Evolutionary conservation across 306 rosid species (phyloP).

Genomic region (Gynostemma pentaphyllum): DNA sequence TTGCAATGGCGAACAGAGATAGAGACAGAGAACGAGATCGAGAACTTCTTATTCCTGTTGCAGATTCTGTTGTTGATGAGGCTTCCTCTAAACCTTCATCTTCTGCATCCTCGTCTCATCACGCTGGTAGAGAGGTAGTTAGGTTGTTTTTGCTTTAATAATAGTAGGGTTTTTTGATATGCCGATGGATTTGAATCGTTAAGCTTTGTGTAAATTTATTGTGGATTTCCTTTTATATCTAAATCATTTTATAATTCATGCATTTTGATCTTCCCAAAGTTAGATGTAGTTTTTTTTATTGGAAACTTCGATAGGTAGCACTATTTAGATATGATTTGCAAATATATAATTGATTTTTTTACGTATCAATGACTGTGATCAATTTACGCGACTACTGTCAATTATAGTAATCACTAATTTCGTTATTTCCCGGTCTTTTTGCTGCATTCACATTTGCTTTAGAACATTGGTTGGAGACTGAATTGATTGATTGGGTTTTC

Average conservation of each 20-base stretch:
- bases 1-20: slow-evolving; percentile 52
- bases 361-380: too few species aligned
- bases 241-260: too few species aligned
- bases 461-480: background rate
- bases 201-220: background rate
- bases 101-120: slow-evolving; percentile 45
- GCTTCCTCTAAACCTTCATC: slow-evolving; percentile 44
- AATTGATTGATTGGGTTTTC: background rate
- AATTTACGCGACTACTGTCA: too few species aligned
- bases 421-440: too few species aligned
- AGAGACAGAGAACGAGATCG: slow-evolving; percentile 69
- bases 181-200: background rate
- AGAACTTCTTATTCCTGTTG: slow-evolving; percentile 81
- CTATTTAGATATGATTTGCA: too few species aligned
- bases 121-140: slow-evolving; percentile 63
- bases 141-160: background rate
- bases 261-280: too few species aligned
- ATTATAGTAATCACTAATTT: too few species aligned
- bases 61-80: slow-evolving; percentile 27
- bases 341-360: too few species aligned
- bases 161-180: background rate
- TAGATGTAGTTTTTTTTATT: too few species aligned
- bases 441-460: background rate
- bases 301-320: too few species aligned
- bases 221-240: background rate